A percentile compares a stretch with the other conserved stretches of the same genome.
These are phyloP conservation scores for Mycena sp. DNA, from an alignment of 1,284 basidiomycete genomes.

Conservation along the genomic window DNA sequence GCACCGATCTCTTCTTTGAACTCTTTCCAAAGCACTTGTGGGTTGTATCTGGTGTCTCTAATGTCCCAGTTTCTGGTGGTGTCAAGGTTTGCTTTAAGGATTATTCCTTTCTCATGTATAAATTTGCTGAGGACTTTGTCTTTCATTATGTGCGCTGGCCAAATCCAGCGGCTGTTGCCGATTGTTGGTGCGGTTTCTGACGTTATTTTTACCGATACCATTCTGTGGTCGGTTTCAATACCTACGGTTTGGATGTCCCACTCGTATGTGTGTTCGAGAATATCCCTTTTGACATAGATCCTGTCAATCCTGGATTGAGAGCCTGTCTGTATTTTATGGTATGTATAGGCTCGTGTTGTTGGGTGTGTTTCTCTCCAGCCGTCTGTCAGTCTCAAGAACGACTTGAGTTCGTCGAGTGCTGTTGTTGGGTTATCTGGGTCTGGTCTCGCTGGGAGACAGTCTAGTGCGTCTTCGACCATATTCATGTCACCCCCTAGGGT, in stretches of 20 bases:
- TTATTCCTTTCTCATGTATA: background rate
- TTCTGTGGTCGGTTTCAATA: background rate
- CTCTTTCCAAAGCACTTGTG: background rate
- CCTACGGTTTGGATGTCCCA: too few species aligned
- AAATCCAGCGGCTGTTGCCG: too few species aligned
- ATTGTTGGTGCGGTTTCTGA: too few species aligned
- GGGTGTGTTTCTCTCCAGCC: constrained; percentile 19
- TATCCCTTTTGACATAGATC: background rate
- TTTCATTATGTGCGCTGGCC: background rate
- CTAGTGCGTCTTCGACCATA: constrained; percentile 10
- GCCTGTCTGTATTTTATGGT: background rate
- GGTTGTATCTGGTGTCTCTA: background rate
- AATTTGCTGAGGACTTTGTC: background rate
- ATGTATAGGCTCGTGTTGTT: constrained; percentile 14
- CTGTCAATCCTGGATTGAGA: constrained; percentile 21
- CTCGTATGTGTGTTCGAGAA: constrained; percentile 1
- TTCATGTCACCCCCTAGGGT: constrained; percentile 9
- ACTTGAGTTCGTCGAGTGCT: constrained; percentile 12
- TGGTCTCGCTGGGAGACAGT: background rate
- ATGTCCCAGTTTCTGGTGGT: background rate
- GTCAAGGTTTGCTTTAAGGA: background rate
- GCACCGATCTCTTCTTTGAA: background rate
- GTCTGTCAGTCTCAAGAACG: background rate
- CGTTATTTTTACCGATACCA: too few species aligned
- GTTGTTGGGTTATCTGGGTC: background rate